Evolutionary conservation across 129 eudicot genomes (phyloP), one percentile per base, ranked within the genome.

Genomic region (Cynara cardunculus): DNA sequence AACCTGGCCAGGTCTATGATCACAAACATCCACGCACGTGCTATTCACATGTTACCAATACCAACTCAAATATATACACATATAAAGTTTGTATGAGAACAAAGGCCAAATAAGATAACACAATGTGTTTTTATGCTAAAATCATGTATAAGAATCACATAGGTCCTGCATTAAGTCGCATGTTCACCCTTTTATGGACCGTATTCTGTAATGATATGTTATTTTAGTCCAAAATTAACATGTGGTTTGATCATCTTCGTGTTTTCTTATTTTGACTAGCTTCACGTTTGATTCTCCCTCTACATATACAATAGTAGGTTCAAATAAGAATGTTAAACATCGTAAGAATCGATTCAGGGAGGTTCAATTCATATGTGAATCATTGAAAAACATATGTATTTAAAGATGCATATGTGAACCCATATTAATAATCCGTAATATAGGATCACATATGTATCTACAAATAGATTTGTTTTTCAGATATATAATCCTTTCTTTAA

Each of bases 1-100:
- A 86, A 82, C 97, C 87, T 12, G 97, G 97, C 75, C 90, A 89
- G 99, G 99, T 95, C 71, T 34, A 5, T n/a, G n/a, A n/a, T 72
- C 69, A 12, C 25, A 75, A 69, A 27, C 18, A 9, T 12, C n/a
- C 69, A 77, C 34, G 1, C 34, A 6, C 25, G 25, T 25, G 37
- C 35, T 28, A 10, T 39, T 61, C 74, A 44, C 65, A 32, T 79
- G n/a, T 28, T 28, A 69, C 62, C 56, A 41, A 16, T 28, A 69
- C 62, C 56, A 41, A 16, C 70, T 73, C 67, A 62, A 2, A 68
- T 28, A 18, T 13, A 25, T 2, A 37, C 71, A 69, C 2, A 70
- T 11, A 28, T 1, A 4, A 5, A 34, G 8, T 34, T 34, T 9
- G 9, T 34, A 34, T 1, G 39, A 34, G 8, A 34, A 34, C 39